Percentiles rank a stretch among this genome's conserved stretches.
phyloP scores from a whole-genome alignment of 805 yeast genomes.

The Ogataea pini region DNA sequence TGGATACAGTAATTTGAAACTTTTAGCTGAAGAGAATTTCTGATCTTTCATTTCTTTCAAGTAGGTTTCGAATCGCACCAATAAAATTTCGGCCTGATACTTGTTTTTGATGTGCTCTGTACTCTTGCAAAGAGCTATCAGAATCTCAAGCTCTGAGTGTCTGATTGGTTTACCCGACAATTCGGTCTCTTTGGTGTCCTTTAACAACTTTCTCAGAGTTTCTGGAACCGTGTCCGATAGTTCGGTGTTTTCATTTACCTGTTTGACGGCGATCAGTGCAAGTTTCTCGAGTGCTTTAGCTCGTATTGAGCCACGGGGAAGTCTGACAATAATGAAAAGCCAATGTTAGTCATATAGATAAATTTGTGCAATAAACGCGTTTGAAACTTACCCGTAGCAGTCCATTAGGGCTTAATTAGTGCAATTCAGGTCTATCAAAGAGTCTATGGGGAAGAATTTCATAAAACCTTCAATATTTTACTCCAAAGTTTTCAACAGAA shows the following conservation, averaged over 20 bases:
- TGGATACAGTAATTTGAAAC: conserved; percentile 30
- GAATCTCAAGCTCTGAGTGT: conserved; percentile 48
- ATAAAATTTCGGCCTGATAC: conserved; percentile 43
- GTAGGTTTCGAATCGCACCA: conserved; percentile 48
- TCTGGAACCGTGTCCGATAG: conserved; percentile 28
- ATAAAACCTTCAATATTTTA: background rate
- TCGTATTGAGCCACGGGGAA: conserved; percentile 39
- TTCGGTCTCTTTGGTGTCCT: conserved; percentile 19
- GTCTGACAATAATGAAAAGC: conserved; percentile 22
- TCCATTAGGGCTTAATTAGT: background rate
- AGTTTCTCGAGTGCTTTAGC: conserved; percentile 40
- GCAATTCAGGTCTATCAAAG: background rate
- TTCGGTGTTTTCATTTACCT: conserved; percentile 19
- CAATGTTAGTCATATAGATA: background rate
- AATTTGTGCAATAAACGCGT: background rate
- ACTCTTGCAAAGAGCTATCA: conserved; percentile 56
- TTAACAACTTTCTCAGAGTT: conserved; percentile 24
- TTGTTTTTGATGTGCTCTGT: conserved; percentile 38
- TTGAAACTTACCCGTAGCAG: conserved; percentile 6
- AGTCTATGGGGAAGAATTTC: background rate
- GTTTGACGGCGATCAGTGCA: conserved; percentile 35
- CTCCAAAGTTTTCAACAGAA: background rate
- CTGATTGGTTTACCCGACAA: conserved; percentile 20
- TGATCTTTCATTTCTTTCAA: conserved; percentile 48
- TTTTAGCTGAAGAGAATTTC: conserved; percentile 36